A percentile compares a stretch with the other conserved stretches of the same genome.
phyloP scores from a whole-genome alignment of 1,139 yeast genomes.

The Taphrina wiesneri region DNA sequence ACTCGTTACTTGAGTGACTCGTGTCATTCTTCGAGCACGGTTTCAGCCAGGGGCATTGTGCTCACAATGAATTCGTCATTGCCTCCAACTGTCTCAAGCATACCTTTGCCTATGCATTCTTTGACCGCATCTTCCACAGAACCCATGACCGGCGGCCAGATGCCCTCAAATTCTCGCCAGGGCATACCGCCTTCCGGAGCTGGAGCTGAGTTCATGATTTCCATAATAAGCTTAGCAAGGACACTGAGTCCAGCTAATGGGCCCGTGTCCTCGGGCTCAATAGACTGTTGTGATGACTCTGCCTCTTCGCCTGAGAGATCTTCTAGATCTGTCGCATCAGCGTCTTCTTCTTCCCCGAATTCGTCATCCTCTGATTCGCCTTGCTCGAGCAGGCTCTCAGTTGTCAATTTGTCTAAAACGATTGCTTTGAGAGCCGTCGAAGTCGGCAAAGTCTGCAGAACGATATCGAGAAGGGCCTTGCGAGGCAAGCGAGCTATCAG shows the following conservation, averaged over 20 bases:
- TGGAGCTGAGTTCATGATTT: conserved; percentile 31
- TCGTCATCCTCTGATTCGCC: conserved; percentile 23
- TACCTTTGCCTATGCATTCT: conserved; percentile 15
- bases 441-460: conserved; percentile 14
- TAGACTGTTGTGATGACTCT: conserved; percentile 9
- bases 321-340: conserved; percentile 26
- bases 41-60: conserved; percentile 28
- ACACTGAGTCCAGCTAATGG: conserved; percentile 26
- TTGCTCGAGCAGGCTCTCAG: conserved; percentile 2
- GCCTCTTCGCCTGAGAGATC: conserved; percentile 28
- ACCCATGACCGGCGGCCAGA: conserved; percentile 33
- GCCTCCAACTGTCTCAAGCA: conserved; percentile 17
- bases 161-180: conserved; percentile 33
- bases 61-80: conserved; percentile 23
- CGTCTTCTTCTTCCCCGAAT: conserved; percentile 1
- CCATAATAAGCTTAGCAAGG: conserved; percentile 33
- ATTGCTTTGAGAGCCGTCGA: conserved; percentile 22
- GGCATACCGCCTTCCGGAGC: conserved; percentile 34
- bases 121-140: conserved; percentile 25
- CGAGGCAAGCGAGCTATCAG: conserved; percentile 18
- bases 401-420: conserved; percentile 12
- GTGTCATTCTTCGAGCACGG: neutral
- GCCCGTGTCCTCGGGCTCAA: conserved; percentile 4
- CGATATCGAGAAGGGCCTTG: conserved; percentile 19
- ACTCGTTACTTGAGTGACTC: neutral